Conservation (phyloP, 2,329 filamentous ascomycete genomes). For the Trichoderma citrinoviride region DNA sequence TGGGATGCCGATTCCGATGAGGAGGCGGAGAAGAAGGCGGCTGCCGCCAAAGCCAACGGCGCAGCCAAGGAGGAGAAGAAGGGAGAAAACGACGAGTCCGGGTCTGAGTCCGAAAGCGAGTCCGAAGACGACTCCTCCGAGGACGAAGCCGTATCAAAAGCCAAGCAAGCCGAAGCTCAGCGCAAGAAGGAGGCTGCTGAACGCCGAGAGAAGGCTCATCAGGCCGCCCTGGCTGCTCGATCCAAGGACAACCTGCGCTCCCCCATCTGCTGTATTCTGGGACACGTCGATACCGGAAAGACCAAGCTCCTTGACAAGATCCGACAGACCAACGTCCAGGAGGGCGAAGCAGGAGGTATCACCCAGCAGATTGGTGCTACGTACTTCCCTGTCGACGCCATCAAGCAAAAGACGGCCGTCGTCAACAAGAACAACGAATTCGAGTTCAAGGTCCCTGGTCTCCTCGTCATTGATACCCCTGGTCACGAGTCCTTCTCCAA, state of each 20-base stretch:
- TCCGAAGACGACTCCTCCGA: conserved; percentile 54
- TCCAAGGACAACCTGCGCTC: conserved; percentile 94
- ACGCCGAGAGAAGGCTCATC: conserved; percentile 82
- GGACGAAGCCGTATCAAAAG: conserved; percentile 73
- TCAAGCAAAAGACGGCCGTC: conserved; percentile 87
- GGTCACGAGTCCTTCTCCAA: conserved; percentile 99
- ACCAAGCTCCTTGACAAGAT: conserved; percentile 99
- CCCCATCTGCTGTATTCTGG: conserved; percentile 98
- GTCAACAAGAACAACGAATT: conserved; percentile 89
- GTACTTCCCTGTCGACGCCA: conserved; percentile 94
- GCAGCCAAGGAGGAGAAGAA: conserved; percentile 27
- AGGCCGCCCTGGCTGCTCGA: conserved; percentile 84
- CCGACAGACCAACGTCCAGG: conserved; percentile 96
- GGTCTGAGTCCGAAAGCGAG: conserved; percentile 21
- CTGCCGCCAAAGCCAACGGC: conserved; percentile 26
- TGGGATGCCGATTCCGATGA: conserved; percentile 88
- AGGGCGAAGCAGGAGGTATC: conserved; percentile 98
- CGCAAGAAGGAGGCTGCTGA: conserved; percentile 87
- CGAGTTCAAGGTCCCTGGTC: conserved; percentile 95
- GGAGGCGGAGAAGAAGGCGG: conserved; percentile 50
- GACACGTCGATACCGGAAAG: conserved; percentile 99
- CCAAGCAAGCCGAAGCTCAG: conserved; percentile 67
- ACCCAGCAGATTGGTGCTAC: conserved; percentile 99
- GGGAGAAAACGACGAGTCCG: conserved; percentile 28
- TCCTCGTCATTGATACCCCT: conserved; percentile 95